Evolutionary conservation across 108 stramenopile species (phyloP).

Genomic region (Craspedostauros australis): DNA sequence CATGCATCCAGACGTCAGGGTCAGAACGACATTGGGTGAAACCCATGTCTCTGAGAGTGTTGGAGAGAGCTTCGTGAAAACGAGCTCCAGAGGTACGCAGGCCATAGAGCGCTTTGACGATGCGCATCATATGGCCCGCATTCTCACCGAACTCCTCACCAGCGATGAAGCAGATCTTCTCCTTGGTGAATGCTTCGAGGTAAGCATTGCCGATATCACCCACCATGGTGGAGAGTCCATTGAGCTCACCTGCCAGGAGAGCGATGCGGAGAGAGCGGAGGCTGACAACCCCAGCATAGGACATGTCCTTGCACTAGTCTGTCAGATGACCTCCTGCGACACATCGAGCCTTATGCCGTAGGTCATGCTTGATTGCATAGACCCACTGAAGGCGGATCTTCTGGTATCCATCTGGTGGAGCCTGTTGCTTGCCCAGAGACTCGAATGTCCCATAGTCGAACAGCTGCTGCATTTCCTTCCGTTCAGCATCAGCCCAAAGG

Average conservation of each 20-base stretch:
- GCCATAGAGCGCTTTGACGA: constrained; percentile 19
- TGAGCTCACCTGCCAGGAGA: too few species aligned
- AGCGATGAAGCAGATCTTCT: constrained; percentile 15
- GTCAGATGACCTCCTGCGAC: constrained; percentile 32
- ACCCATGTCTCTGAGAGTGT: constrained; percentile 15
- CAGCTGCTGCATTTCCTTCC: constrained; percentile 13
- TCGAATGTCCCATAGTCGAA: constrained; percentile 22
- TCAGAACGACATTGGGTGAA: constrained; percentile 29
- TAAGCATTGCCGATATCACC: too few species aligned
- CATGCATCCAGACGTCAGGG: constrained; percentile 28
- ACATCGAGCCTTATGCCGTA: constrained; percentile 14
- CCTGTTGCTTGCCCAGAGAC: constrained; percentile 7
- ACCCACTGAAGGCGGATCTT: constrained; percentile 22
- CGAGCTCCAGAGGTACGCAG: constrained; percentile 6
- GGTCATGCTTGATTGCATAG: constrained; percentile 29
- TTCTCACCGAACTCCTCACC: constrained; percentile 21
- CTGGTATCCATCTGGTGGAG: constrained; percentile 19
- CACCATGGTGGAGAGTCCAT: too few species aligned
- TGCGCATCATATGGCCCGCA: constrained; percentile 3
- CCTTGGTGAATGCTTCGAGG: too few species aligned
- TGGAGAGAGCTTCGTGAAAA: neutral
- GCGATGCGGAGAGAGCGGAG: too few species aligned
- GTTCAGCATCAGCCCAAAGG: constrained; percentile 18
- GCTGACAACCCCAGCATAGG: too few species aligned
- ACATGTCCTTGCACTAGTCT: too few species aligned